Conservation (phyloP, 257 asterid genomes). For the Marsdenia floribunda region DNA sequence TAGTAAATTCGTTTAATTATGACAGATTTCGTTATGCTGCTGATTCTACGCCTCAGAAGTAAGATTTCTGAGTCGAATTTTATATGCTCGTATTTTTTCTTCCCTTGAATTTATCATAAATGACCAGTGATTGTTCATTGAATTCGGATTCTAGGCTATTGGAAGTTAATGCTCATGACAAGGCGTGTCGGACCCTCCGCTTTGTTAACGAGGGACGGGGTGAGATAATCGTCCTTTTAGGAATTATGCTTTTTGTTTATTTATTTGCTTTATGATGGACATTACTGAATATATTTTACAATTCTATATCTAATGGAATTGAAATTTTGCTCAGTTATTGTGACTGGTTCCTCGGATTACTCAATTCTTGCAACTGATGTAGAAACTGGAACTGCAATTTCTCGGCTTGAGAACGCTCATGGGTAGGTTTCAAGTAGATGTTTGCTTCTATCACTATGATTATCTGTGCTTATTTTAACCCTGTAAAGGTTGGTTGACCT, state of each 20-base stretch:
- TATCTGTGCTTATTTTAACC: not conserved
- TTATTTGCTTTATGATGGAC: not conserved
- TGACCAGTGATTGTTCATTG: too few species aligned
- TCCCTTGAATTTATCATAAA: not conserved
- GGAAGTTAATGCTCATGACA: slow-evolving; percentile 70
- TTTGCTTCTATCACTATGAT: slow-evolving; percentile 4
- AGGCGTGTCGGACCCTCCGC: slow-evolving; percentile 86
- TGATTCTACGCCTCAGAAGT: slow-evolving; percentile 67
- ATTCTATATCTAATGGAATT: slow-evolving; percentile 11
- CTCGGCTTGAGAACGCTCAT: slow-evolving; percentile 67
- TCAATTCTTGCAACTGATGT: slow-evolving; percentile 88
- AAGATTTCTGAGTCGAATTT: not conserved
- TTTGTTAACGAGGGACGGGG: slow-evolving; percentile 85
- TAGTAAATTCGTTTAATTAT: not conserved
- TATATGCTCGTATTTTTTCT: not conserved
- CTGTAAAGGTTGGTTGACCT: not conserved
- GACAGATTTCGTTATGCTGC: slow-evolving; percentile 60
- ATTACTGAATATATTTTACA: not conserved
- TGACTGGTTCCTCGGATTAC: slow-evolving; percentile 91
- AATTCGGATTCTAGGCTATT: slow-evolving; percentile 38
- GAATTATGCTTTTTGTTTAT: not conserved
- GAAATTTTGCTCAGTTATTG: slow-evolving; percentile 42
- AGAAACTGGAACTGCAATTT: slow-evolving; percentile 71
- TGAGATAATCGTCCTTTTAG: slow-evolving; percentile 15
- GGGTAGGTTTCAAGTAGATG: slow-evolving; percentile 44